phyloP scores from a whole-genome alignment of 805 yeast genomes.

The Scheffersomyces amazonensis region DNA sequence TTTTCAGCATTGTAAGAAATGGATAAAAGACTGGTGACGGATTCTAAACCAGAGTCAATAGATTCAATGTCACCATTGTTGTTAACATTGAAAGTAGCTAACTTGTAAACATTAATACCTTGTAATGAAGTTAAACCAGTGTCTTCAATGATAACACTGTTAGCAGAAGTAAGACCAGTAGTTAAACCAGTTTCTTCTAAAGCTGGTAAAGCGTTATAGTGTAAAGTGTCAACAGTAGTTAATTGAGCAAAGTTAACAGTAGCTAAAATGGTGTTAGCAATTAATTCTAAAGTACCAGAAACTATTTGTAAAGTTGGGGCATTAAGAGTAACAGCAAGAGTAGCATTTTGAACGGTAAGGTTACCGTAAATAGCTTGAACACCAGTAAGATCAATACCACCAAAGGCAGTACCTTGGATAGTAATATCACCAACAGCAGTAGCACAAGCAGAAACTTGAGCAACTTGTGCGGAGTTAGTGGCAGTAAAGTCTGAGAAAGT shows the following conservation, averaged over 20 bases:
- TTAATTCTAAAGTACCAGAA: constrained; percentile 64
- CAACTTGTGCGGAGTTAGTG: constrained; percentile 77
- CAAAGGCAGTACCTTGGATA: constrained; percentile 59
- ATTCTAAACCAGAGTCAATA: constrained; percentile 66
- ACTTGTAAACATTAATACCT: constrained; percentile 54
- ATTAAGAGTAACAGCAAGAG: constrained; percentile 57
- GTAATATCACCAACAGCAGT: constrained; percentile 78
- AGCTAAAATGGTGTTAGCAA: constrained; percentile 61
- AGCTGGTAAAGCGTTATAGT: constrained; percentile 84
- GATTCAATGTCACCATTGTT: constrained; percentile 80
- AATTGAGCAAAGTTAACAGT: constrained; percentile 74
- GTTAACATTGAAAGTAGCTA: constrained; percentile 71
- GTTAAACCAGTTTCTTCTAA: constrained; percentile 65
- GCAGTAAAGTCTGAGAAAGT: constrained; percentile 66
- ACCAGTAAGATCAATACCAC: constrained; percentile 66
- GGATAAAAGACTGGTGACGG: constrained; percentile 71
- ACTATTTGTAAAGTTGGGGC: constrained; percentile 80
- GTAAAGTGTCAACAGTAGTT: constrained; percentile 76
- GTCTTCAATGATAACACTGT: constrained; percentile 67
- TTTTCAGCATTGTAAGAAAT: constrained; percentile 83
- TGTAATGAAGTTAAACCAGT: constrained; percentile 66
- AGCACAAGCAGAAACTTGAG: constrained; percentile 66
- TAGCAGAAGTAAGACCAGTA: constrained; percentile 69
- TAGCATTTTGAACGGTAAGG: constrained; percentile 63
- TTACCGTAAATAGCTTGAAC: constrained; percentile 78